Evolutionary conservation across 768 basidiomycete species (phyloP).

Genomic region (Pluteus cervinus): DNA sequence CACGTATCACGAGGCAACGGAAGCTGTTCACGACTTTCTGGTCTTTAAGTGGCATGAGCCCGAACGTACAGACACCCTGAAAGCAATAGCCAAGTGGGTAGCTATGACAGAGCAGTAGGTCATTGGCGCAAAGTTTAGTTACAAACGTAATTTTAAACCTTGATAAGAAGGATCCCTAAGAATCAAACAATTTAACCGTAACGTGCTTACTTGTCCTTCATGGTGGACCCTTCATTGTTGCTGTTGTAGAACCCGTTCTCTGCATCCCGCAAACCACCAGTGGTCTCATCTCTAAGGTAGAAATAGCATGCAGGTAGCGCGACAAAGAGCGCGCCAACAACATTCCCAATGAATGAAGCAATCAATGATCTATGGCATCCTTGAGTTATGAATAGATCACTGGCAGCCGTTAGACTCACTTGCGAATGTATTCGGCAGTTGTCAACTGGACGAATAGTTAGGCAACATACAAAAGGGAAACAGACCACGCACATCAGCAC

Average conservation of each 20-base stretch:
- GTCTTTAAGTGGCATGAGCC: slow-evolving; percentile 46
- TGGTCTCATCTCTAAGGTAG: slow-evolving; percentile 48
- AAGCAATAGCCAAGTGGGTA: slow-evolving; percentile 46
- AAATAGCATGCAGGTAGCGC: slow-evolving; percentile 61
- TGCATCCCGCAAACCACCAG: slow-evolving; percentile 28
- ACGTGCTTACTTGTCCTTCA: slow-evolving; percentile 10
- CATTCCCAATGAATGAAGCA: slow-evolving; percentile 61
- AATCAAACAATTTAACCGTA: slow-evolving; percentile 2
- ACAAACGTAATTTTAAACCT: too few relatives aligned
- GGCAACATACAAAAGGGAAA: too few relatives aligned
- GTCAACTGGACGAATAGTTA: too few relatives aligned
- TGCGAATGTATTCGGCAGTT: slow-evolving; percentile 53
- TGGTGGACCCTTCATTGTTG: slow-evolving; percentile 9
- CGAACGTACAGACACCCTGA: slow-evolving; percentile 41
- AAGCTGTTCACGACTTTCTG: slow-evolving; percentile 51
- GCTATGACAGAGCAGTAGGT: slow-evolving; percentile 4
- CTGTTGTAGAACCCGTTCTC: slow-evolving; percentile 32
- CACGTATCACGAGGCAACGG: slow-evolving; percentile 41
- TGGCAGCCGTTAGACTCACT: slow-evolving; percentile 32
- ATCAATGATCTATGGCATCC: slow-evolving; percentile 45
- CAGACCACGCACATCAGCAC: slow-evolving; percentile 56
- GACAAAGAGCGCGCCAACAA: slow-evolving; percentile 59
- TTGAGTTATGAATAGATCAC: slow-evolving; percentile 1
- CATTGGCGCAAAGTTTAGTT: too few relatives aligned
- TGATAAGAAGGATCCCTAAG: too few relatives aligned